Evolutionary conservation across 2,329 filamentous ascomycete genomes (phyloP).

Genomic region (Tolypocladium nubicola): DNA sequence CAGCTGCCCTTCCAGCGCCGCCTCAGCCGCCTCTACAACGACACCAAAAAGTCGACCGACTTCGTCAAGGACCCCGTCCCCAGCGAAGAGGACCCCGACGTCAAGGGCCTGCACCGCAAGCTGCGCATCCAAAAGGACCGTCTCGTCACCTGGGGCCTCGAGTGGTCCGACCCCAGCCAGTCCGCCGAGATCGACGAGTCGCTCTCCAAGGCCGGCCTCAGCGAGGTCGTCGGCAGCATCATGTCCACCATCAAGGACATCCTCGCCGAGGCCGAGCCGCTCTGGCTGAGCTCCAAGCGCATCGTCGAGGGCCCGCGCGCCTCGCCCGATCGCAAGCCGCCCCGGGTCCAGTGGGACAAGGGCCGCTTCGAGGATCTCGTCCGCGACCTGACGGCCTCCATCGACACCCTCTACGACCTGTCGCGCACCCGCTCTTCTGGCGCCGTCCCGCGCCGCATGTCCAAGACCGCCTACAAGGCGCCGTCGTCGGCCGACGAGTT

Average conservation of each 20-base stretch:
- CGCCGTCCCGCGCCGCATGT: slow-evolving; percentile 17
- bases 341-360: slow-evolving; percentile 56
- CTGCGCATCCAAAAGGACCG: slow-evolving; percentile 73
- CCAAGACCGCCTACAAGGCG: slow-evolving; percentile 24
- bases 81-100: slow-evolving; percentile 56
- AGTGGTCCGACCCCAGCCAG: slow-evolving; percentile 66
- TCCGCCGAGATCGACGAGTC: slow-evolving; percentile 61
- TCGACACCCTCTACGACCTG: slow-evolving; percentile 70
- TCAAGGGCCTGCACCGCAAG: slow-evolving; percentile 63
- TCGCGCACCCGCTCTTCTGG: slow-evolving; percentile 52
- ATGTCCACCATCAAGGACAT: slow-evolving; percentile 75
- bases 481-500: slow-evolving; percentile 31
- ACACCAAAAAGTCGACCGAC: slow-evolving; percentile 69
- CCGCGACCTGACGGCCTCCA: slow-evolving; percentile 63
- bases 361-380: slow-evolving; percentile 66
- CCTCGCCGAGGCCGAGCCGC: slow-evolving; percentile 61
- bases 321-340: slow-evolving; percentile 41
- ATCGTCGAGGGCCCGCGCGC: slow-evolving; percentile 24
- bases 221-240: slow-evolving; percentile 67
- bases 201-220: slow-evolving; percentile 61
- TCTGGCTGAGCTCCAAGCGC: slow-evolving; percentile 53
- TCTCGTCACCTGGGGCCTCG: slow-evolving; percentile 67
- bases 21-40: slow-evolving; percentile 65
- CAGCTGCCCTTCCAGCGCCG: slow-evolving; percentile 49
- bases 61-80: slow-evolving; percentile 57